Base-by-base conservation (phyloP, 176 grass and related monocot genomes). In the Typha latifolia region DNA sequence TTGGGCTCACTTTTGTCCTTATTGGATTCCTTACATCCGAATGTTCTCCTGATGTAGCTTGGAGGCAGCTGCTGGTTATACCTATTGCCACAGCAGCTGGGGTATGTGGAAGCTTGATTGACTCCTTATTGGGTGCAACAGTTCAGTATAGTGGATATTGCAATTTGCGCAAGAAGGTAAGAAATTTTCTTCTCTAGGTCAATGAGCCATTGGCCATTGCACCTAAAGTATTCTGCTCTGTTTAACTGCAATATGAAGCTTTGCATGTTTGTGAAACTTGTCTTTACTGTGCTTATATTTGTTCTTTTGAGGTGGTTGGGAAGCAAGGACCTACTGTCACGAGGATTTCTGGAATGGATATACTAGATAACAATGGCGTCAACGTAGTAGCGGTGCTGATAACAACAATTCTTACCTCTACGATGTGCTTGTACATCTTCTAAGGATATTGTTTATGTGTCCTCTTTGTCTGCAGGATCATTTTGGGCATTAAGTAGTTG, bases 111-210 rank as follows among this genome's bases (percentile, higher is more conserved):
- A 97, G 93, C 47, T 47, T 92, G n/a, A 92, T 97, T 0, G 83
- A 92, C 80, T 97, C 94, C 1, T 76, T 90, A 12, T 78, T 97
- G 67, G 94, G 94, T 1, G 85, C 89, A 67, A 97, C 85, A 8
- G 55, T 97, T 69, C 94, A 93, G 79, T 97, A 84, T 27, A 90
- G 86, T 71, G 94, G 89, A 24, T 92, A 90, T 72, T 92, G 94
- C 48, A 84, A 68, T 70, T 62, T 87, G 14, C 85, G 75, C 20
- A 87, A 87, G 73, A 97, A 97, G 89, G 94, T 93, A 77, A 64
- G 49, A 14, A 31, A 52, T 20, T 55, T 29, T 47, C 19, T 19
- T n/a, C 47, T 7, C 12, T 15, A 29, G 27, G 24, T 1, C 29
- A 4, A 2, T 62, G 11, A 70, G 49, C 47, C n/a, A 14, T 5